Evolutionary conservation across 495 filamentous ascomycete genomes (phyloP).

Genomic region (Aspergillus cavernicola): DNA sequence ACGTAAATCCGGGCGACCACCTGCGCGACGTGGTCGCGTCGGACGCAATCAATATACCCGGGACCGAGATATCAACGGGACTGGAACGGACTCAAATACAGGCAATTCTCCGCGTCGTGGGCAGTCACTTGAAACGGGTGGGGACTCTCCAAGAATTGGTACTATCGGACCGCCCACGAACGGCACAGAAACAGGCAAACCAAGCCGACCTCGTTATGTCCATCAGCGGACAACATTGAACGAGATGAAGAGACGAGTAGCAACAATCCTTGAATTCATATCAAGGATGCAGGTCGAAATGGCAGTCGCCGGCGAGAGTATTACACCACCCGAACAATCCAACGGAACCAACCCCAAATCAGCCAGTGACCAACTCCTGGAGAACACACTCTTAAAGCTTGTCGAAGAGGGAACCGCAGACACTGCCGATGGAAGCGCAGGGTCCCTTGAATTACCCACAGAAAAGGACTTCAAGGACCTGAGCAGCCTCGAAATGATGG

Average conservation of each 20-base stretch:
- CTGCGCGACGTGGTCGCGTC: slow-evolving; percentile 59
- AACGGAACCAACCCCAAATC: slow-evolving; percentile 33
- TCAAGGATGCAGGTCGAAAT: slow-evolving; percentile 86
- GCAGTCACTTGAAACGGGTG: slow-evolving; percentile 58
- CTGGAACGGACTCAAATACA: slow-evolving; percentile 43
- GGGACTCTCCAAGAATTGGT: slow-evolving; percentile 38
- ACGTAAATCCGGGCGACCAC: slow-evolving; percentile 67
- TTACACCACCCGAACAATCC: slow-evolving; percentile 34
- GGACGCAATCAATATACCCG: slow-evolving; percentile 86
- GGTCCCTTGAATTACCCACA: slow-evolving; percentile 17
- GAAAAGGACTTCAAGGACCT: slow-evolving; percentile 63
- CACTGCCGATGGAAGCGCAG: slow-evolving; percentile 27
- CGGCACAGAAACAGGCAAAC: slow-evolving; percentile 45
- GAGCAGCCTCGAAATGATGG: slow-evolving; percentile 77
- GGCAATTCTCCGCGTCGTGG: slow-evolving; percentile 60
- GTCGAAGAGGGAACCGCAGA: slow-evolving; percentile 32
- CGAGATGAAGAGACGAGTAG: slow-evolving; percentile 85
- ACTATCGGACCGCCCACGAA: slow-evolving; percentile 36
- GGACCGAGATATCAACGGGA: slow-evolving; percentile 60
- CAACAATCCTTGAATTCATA: slow-evolving; percentile 84
- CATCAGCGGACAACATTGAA: slow-evolving; percentile 71
- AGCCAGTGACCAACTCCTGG: slow-evolving; percentile 38
- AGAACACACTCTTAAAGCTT: slow-evolving; percentile 23
- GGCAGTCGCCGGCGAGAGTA: slow-evolving; percentile 51
- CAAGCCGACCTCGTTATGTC: slow-evolving; percentile 56